These are phyloP conservation scores for Lachancea thermotolerans DNA, from an alignment of 805 yeast genomes.

Conservation along the genomic window DNA sequence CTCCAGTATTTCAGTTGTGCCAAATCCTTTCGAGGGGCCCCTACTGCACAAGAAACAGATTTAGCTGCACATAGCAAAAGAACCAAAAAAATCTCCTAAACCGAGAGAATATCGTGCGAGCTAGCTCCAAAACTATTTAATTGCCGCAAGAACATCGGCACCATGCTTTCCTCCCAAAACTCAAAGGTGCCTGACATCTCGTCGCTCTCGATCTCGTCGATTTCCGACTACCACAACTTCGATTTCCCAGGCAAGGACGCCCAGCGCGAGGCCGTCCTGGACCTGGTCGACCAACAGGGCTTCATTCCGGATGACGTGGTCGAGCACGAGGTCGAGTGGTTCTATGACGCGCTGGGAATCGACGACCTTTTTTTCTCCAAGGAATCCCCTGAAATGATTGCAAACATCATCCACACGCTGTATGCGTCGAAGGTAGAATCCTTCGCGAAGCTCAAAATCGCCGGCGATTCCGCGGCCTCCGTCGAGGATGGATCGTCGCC, in stretches of 20 bases:
- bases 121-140: too few species aligned
- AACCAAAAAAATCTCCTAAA: too few species aligned
- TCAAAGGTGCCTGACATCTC: constrained; percentile 32
- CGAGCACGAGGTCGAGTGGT: constrained; percentile 84
- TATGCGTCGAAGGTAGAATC: constrained; percentile 93
- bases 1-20: too few species aligned
- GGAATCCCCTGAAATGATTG: constrained; percentile 74
- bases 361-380: constrained; percentile 89
- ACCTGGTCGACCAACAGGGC: constrained; percentile 72
- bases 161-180: background rate
- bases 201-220: constrained; percentile 37
- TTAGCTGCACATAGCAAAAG: too few species aligned
- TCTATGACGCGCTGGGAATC: constrained; percentile 79
- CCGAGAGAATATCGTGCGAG: too few species aligned
- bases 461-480: constrained; percentile 13
- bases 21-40: too few species aligned
- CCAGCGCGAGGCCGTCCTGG: constrained; percentile 78
- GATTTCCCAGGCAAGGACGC: constrained; percentile 74
- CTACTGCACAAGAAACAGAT: too few species aligned
- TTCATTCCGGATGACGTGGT: constrained; percentile 83
- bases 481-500: constrained; percentile 1
- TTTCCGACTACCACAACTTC: constrained; percentile 63
- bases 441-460: constrained; percentile 52
- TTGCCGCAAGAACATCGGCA: background rate
- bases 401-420: constrained; percentile 76